phyloP scores from a whole-genome alignment of 73 alveolate genomes.

The Stentor coeruleus region DNA sequence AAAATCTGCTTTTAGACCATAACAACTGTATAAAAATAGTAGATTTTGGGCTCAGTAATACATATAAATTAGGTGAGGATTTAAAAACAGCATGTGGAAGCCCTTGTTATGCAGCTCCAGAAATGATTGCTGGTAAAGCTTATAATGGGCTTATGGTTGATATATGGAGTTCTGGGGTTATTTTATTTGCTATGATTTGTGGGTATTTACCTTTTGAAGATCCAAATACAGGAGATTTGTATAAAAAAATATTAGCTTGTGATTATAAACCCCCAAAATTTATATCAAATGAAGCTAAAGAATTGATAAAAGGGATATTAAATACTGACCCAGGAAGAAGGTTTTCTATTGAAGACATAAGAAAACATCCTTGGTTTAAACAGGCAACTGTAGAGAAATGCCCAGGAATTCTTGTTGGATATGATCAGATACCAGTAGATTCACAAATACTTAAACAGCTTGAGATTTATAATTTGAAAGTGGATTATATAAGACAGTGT shows the following conservation, averaged over 20 bases:
- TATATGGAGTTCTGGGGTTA: slow-evolving; percentile 77
- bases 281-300: slow-evolving; percentile 19
- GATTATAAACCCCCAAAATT: slow-evolving; percentile 48
- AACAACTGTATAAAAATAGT: slow-evolving; percentile 55
- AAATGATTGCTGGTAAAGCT: slow-evolving; percentile 69
- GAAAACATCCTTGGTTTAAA: slow-evolving; percentile 62
- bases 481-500: slow-evolving; percentile 67
- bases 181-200: slow-evolving; percentile 74
- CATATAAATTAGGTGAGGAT: slow-evolving; percentile 43
- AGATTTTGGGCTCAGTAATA: slow-evolving; percentile 70
- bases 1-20: slow-evolving; percentile 78
- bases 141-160: slow-evolving; percentile 59
- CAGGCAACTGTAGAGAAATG: slow-evolving; percentile 41
- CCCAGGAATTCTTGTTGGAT: slow-evolving; percentile 75
- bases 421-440: slow-evolving; percentile 80
- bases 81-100: slow-evolving; percentile 75
- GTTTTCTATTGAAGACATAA: slow-evolving; percentile 35
- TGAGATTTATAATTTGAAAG: slow-evolving; percentile 53
- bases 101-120: slow-evolving; percentile 91
- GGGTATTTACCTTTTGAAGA: slow-evolving; percentile 81
- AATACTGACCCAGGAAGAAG: slow-evolving; percentile 50
- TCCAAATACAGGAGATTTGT: slow-evolving; percentile 61
- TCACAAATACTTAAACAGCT: slow-evolving; percentile 58
- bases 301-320: slow-evolving; percentile 44
- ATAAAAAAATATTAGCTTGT: slow-evolving; percentile 56